Conservation (phyloP, 805 yeast species). For the Barnettozyma pratensis region DNA sequence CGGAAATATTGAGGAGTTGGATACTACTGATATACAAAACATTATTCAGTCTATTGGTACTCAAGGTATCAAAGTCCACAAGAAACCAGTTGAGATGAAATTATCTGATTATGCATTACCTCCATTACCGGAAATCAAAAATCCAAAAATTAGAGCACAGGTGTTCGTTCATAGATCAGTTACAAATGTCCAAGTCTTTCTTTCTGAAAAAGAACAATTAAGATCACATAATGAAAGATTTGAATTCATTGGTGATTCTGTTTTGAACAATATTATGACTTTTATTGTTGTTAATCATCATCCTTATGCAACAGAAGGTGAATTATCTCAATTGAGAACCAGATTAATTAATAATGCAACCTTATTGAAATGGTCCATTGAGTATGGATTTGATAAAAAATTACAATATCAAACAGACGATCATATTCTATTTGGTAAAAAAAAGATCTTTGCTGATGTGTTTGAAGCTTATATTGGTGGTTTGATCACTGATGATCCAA, state of each 20-base stretch:
- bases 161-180: constrained; percentile 82
- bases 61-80: not conserved
- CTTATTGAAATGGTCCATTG: constrained; percentile 61
- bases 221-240: constrained; percentile 76
- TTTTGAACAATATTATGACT: constrained; percentile 69
- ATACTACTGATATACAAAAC: not conserved
- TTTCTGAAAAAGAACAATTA: constrained; percentile 52
- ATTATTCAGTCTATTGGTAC: not conserved
- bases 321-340: constrained; percentile 64
- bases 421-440: constrained; percentile 44
- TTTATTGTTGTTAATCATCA: constrained; percentile 58
- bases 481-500: constrained; percentile 50
- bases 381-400: constrained; percentile 60
- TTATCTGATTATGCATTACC: constrained; percentile 42
- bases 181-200: constrained; percentile 50
- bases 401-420: constrained; percentile 48
- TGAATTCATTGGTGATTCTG: constrained; percentile 89
- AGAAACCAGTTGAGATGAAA: not conserved
- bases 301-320: constrained; percentile 77
- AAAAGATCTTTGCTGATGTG: constrained; percentile 79
- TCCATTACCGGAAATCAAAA: constrained; percentile 58
- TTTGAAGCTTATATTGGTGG: constrained; percentile 96
- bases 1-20: not conserved
- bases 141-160: constrained; percentile 53
- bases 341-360: constrained; percentile 68